These are phyloP conservation scores for Rhodomyrtus tomentosa DNA, from an alignment of 345 rosid genomes.

Conservation along the genomic window DNA sequence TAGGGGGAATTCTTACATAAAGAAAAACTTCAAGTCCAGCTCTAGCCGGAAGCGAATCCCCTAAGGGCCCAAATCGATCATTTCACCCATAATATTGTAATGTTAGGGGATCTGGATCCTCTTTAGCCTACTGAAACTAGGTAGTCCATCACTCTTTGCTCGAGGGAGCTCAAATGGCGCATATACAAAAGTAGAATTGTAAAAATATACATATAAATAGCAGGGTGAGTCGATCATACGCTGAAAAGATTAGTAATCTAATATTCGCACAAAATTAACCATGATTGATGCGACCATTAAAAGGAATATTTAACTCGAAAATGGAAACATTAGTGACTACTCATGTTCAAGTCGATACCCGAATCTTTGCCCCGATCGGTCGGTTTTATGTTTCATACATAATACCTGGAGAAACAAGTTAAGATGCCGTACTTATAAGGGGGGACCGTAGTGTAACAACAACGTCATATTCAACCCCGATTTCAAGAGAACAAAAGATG, in stretches of 20 bases:
- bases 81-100: too few species aligned
- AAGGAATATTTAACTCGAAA: not conserved
- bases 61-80: too few species aligned
- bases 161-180: not conserved
- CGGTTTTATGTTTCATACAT: not conserved
- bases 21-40: not conserved
- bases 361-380: not conserved
- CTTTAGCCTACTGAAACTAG: not conserved
- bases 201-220: not conserved
- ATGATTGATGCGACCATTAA: not conserved
- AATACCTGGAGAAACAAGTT: not conserved
- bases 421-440: not conserved
- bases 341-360: not conserved
- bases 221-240: not conserved
- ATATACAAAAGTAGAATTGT: not conserved
- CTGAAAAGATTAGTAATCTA: not conserved
- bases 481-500: not conserved
- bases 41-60: too few species aligned
- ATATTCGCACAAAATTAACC: not conserved
- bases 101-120: too few species aligned
- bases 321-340: not conserved
- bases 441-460: not conserved
- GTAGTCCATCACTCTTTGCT: not conserved
- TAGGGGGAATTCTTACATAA: accelerated
- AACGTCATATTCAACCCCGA: not conserved